phyloP scores from a whole-genome alignment of 1,139 yeast genomes.

The Pichia sp. region DNA sequence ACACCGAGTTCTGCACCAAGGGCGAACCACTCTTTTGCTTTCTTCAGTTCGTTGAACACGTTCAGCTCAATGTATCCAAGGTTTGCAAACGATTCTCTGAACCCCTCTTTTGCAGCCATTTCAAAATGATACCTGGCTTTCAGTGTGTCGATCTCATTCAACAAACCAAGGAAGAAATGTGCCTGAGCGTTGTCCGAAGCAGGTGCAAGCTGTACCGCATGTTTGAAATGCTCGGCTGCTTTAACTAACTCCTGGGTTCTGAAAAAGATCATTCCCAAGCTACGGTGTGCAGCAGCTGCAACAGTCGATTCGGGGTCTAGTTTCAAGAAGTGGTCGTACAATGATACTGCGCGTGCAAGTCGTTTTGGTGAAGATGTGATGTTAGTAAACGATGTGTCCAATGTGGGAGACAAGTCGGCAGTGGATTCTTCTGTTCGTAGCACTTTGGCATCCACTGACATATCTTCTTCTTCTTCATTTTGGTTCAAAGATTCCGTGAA shows the following conservation, averaged over 20 bases:
- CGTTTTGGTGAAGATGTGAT: slow-evolving; percentile 32
- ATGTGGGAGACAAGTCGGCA: slow-evolving; percentile 4
- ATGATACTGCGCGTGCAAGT: slow-evolving; percentile 48
- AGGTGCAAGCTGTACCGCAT: slow-evolving; percentile 57
- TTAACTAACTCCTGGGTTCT: slow-evolving; percentile 45
- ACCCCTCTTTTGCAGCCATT: slow-evolving; percentile 70
- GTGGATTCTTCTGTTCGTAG: slow-evolving; percentile 1
- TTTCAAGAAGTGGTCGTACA: slow-evolving; percentile 57
- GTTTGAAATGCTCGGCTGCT: slow-evolving; percentile 58
- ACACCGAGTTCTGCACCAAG: slow-evolving; percentile 68
- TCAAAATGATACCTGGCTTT: slow-evolving; percentile 68
- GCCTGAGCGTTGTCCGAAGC: slow-evolving; percentile 59
- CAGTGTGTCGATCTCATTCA: slow-evolving; percentile 54
- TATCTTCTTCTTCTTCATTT: not conserved
- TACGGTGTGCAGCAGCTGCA: slow-evolving; percentile 72
- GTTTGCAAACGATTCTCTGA: slow-evolving; percentile 68
- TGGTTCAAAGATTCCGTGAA: slow-evolving; percentile 9
- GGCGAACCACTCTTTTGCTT: slow-evolving; percentile 79
- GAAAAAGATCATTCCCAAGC: slow-evolving; percentile 63
- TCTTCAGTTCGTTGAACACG: slow-evolving; percentile 47
- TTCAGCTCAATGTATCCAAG: slow-evolving; percentile 77
- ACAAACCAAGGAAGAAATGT: slow-evolving; percentile 73
- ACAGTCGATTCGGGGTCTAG: slow-evolving; percentile 52
- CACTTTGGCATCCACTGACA: not conserved
- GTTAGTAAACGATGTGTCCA: slow-evolving; percentile 22